Base-by-base conservation (phyloP, 2,329 filamentous ascomycete species). In the Pseudogymnoascus sp. region DNA sequence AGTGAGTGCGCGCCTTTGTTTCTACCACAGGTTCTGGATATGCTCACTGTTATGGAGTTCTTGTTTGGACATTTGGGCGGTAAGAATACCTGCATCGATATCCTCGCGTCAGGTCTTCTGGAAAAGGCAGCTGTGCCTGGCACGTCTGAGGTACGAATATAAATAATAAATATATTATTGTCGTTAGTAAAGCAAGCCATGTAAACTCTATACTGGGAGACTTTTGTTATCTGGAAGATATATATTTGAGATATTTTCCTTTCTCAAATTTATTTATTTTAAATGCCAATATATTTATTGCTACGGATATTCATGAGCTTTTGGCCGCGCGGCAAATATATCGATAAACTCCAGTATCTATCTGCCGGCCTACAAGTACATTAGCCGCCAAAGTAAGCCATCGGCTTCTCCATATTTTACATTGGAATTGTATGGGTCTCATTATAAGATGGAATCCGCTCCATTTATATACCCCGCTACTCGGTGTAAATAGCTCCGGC, bases 391-490 rank as follows among this genome's bases (percentile, higher is more conserved):
- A 14, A 51, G 23, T 34, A 13, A 34, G 34, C 25, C 2, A 57
- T 19, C 14, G 6, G 51, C 25, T 21, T 57, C 51, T 34, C 25
- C n/a, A 57, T 34, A 57, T 19, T 57, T 34, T 13, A 57, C 28
- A 25, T 34, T 31, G 19, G 11, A 31, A 19, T 57, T 8, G 25
- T 19, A 57, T 57, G 51, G 51, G 51, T 10, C 51, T 19, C 45
- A 28, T 51, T 34, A 5, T 34, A 34, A 31, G 13, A 31, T 10
- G 10, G 16, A 57, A 34, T 34, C 51, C 16, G 16, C 51, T 14
- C 28, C 51, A 57, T 57, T 57, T 34, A 57, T 57, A 57, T 57
- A 21, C 28, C 51, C 51, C 51, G 51, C 51, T 34, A 34, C 28
- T 57, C 51, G 51, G 51, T 34, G 51, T 57, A 57, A 57, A 57